Conservation (phyloP, 129 eudicot genomes). For the Erigeron canadensis region DNA sequence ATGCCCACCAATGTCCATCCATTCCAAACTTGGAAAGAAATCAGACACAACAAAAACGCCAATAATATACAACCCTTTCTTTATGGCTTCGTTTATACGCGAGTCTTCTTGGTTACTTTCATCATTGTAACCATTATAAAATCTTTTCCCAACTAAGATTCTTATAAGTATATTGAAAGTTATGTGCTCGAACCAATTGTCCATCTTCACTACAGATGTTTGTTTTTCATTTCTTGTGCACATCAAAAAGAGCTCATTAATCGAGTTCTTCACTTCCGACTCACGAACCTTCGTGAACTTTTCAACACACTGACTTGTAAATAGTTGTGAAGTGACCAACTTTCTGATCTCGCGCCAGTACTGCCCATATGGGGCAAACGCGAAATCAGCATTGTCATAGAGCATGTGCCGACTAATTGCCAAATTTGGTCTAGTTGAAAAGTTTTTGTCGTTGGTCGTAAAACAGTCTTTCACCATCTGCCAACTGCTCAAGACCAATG, state of each 20-base stretch:
- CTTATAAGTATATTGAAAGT: constrained; percentile 36
- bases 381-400: constrained; percentile 36
- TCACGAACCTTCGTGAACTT: constrained; percentile 34
- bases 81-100: constrained; percentile 29
- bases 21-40: constrained; percentile 45
- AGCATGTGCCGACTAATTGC: constrained; percentile 39
- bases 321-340: constrained; percentile 42
- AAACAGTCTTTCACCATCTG: constrained; percentile 50
- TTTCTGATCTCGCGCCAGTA: constrained; percentile 55
- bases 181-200: constrained; percentile 37
- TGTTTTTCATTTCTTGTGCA: constrained; percentile 14
- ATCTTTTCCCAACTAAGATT: constrained; percentile 44
- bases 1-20: constrained; percentile 61
- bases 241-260: constrained; percentile 21
- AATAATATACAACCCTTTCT: constrained; percentile 37
- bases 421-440: constrained; percentile 45
- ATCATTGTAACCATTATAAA: background rate
- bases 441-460: constrained; percentile 40
- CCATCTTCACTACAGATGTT: constrained; percentile 12
- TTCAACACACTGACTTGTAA: constrained; percentile 37
- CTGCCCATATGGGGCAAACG: constrained; percentile 51
- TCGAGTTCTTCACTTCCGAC: constrained; percentile 30
- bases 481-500: constrained; percentile 49
- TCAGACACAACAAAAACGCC: constrained; percentile 55
- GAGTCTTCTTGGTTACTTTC: constrained; percentile 14